Percentiles rank a stretch among this genome's conserved stretches.
phyloP scores from a whole-genome alignment of 2,329 filamentous ascomycete species.

The Hypoxylon sp. region DNA sequence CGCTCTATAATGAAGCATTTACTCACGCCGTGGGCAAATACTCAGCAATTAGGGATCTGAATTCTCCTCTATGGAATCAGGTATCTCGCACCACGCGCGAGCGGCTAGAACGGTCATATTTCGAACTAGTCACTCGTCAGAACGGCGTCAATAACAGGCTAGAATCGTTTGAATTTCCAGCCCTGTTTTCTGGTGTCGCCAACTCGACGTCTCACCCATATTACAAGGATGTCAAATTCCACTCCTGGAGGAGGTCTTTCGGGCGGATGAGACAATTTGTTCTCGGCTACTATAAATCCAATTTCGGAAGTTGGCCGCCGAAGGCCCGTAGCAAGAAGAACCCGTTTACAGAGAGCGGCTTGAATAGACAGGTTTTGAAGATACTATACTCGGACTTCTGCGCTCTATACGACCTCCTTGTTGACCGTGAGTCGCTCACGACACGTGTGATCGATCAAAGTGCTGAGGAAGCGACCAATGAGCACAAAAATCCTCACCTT shows the following conservation, averaged over 20 bases:
- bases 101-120: slow-evolving; percentile 82
- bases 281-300: slow-evolving; percentile 72
- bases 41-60: slow-evolving; percentile 74
- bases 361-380: slow-evolving; percentile 85
- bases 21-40: slow-evolving; percentile 92
- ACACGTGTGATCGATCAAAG: slow-evolving; percentile 80
- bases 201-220: slow-evolving; percentile 84
- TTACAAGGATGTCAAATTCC: slow-evolving; percentile 83
- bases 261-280: slow-evolving; percentile 79
- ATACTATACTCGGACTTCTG: slow-evolving; percentile 89
- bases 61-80: slow-evolving; percentile 75
- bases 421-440: slow-evolving; percentile 82
- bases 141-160: slow-evolving; percentile 78
- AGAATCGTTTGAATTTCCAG: slow-evolving; percentile 92
- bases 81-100: slow-evolving; percentile 79
- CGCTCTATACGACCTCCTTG: slow-evolving; percentile 87
- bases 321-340: slow-evolving; percentile 95
- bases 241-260: slow-evolving; percentile 83
- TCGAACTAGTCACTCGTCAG: slow-evolving; percentile 82
- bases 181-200: slow-evolving; percentile 87
- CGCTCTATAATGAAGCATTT: slow-evolving; percentile 91
- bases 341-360: slow-evolving; percentile 83
- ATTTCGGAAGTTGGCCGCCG: slow-evolving; percentile 83
- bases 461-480: slow-evolving; percentile 66
- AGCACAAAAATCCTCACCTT: slow-evolving; percentile 69